A percentile compares a stretch with the other conserved stretches of the same genome.
Evolutionary conservation across 148 eudicot genomes (phyloP).

Genomic region (Heliosperma pusillum): DNA sequence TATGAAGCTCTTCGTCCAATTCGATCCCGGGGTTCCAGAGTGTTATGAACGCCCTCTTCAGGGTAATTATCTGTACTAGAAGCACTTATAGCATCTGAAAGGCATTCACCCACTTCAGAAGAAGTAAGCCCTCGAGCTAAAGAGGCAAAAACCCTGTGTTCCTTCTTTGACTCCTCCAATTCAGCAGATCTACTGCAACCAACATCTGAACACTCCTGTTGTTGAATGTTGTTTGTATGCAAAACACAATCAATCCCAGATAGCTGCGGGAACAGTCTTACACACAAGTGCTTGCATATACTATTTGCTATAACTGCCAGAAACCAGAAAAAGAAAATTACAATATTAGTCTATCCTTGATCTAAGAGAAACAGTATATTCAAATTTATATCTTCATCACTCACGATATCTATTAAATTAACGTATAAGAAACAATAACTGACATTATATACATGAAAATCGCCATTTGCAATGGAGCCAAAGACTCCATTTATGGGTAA

Average conservation of each 20-base stretch:
- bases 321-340: slow-evolving; percentile 13
- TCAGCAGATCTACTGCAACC: slow-evolving; percentile 43
- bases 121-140: slow-evolving; percentile 51
- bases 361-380: background rate
- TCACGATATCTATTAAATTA: background rate
- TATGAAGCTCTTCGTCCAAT: slow-evolving; percentile 47
- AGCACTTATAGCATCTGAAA: slow-evolving; percentile 62
- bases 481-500: too few relatives aligned
- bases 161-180: slow-evolving; percentile 40
- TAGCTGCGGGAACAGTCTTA: slow-evolving; percentile 60
- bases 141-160: slow-evolving; percentile 54
- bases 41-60: slow-evolving; percentile 60
- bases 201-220: slow-evolving; percentile 27
- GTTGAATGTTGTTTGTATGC: slow-evolving; percentile 24
- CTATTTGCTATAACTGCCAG: slow-evolving; percentile 60
- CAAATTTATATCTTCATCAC: background rate
- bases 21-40: slow-evolving; percentile 62
- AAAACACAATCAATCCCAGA: slow-evolving; percentile 39
- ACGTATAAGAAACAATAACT: background rate
- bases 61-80: slow-evolving; percentile 89
- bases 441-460: too few relatives aligned
- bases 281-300: slow-evolving; percentile 62
- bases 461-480: too few relatives aligned
- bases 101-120: slow-evolving; percentile 44
- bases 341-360: background rate